These are phyloP conservation scores for Pythium vanterpoolii DNA, from an alignment of 352 stramenopile species.

Conservation along the genomic window DNA sequence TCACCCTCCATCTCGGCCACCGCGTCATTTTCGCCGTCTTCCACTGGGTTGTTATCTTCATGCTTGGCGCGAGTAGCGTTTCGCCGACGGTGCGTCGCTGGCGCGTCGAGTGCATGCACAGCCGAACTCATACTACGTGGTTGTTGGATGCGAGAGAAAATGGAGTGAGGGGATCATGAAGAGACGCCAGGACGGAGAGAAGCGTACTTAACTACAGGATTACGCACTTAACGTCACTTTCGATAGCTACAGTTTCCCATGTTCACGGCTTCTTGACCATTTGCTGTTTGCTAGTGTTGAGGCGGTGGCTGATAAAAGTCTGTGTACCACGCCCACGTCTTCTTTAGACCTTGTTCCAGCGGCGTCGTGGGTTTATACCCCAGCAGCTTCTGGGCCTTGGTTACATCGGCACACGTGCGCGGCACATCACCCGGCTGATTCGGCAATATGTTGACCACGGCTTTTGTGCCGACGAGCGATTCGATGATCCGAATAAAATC, in stretches of 20 bases:
- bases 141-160: not conserved
- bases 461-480: constrained; percentile 90
- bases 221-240: constrained; percentile 17
- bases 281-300: too few species aligned
- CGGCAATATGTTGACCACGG: constrained; percentile 91
- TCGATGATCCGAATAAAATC: constrained; percentile 97
- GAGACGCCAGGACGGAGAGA: constrained; percentile 16
- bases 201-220: not conserved
- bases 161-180: constrained; percentile 1
- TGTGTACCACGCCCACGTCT: constrained; percentile 94
- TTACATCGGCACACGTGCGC: constrained; percentile 94
- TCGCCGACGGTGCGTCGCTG: not conserved
- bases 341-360: constrained; percentile 91
- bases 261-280: too few species aligned
- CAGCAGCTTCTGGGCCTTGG: constrained; percentile 92
- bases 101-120: constrained; percentile 13
- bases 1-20: not conserved
- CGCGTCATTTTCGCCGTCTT: not conserved
- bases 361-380: constrained; percentile 93
- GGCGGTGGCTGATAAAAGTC: constrained; percentile 81
- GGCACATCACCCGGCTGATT: constrained; percentile 96
- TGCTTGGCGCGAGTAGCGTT: not conserved
- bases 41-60: not conserved
- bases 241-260: constrained; percentile 14
- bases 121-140: not conserved